These are phyloP conservation scores for Thalassiosira profunda DNA, from an alignment of 108 stramenopile genomes.

Conservation along the genomic window DNA sequence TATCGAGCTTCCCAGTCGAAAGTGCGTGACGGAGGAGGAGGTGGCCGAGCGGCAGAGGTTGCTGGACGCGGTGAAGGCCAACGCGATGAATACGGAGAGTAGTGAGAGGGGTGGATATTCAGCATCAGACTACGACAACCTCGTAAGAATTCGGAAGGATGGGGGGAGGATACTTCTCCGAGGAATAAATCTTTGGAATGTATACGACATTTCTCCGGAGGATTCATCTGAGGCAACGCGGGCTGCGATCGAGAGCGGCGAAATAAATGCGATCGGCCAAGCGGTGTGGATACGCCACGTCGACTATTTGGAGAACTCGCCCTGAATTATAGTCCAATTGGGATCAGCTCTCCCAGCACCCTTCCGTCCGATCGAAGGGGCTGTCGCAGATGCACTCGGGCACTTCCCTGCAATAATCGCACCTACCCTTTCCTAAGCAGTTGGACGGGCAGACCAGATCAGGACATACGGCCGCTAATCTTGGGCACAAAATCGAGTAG, in stretches of 20 bases:
- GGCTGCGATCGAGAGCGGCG: conserved; percentile 18
- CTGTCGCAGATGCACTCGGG: conserved; percentile 41
- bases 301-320: conserved; percentile 20
- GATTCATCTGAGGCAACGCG: conserved; percentile 7
- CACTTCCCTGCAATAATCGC: conserved; percentile 38
- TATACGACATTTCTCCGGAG: conserved; percentile 6
- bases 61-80: conserved; percentile 25
- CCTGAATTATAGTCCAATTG: not conserved
- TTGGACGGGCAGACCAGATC: conserved; percentile 43
- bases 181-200: conserved; percentile 43
- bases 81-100: not conserved
- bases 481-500: conserved; percentile 38
- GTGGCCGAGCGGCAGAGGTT: conserved; percentile 38
- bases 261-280: conserved; percentile 35
- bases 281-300: conserved; percentile 47
- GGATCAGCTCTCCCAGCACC: conserved; percentile 32
- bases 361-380: conserved; percentile 25
- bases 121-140: conserved; percentile 30
- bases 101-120: not conserved
- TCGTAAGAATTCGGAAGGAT: conserved; percentile 39
- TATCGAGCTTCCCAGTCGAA: conserved; percentile 31
- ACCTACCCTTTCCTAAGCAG: conserved; percentile 43
- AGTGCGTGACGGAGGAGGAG: conserved; percentile 38
- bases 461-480: conserved; percentile 44
- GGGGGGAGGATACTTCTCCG: conserved; percentile 33